Conservation (phyloP, 1,284 basidiomycete species). For the Coniferiporia weirii region DNA sequence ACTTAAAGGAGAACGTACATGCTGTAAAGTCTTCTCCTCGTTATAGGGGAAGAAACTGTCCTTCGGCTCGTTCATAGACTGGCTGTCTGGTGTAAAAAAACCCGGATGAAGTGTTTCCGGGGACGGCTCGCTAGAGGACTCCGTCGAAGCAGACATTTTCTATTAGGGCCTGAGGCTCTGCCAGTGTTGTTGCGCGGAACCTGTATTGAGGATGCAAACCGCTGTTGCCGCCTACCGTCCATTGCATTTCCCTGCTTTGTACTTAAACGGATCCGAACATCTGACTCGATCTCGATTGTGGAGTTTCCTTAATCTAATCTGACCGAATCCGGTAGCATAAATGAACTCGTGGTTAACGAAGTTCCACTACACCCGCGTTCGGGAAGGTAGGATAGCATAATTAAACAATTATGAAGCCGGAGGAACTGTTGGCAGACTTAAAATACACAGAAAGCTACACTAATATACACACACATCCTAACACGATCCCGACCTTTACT, state of each 20-base stretch:
- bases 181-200: no score
- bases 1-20: constrained; percentile 42
- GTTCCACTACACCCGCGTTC: no score
- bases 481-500: constrained; percentile 18
- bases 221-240: no score
- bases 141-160: neutral
- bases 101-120: neutral
- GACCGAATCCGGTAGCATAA: no score
- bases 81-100: neutral
- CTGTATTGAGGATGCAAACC: no score
- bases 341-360: no score
- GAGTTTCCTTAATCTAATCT: no score
- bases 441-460: neutral
- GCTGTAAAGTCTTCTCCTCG: constrained; percentile 68
- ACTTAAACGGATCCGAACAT: no score
- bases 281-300: no score
- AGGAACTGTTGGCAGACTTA: neutral
- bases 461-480: neutral
- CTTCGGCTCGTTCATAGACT: neutral
- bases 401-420: neutral
- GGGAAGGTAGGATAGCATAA: no score
- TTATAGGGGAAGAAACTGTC: constrained; percentile 73
- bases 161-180: no score
- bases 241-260: no score
- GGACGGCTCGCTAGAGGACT: neutral